Evolutionary conservation across 2,329 filamentous ascomycete genomes (phyloP).

Genomic region (Fusarium fujikuroi): DNA sequence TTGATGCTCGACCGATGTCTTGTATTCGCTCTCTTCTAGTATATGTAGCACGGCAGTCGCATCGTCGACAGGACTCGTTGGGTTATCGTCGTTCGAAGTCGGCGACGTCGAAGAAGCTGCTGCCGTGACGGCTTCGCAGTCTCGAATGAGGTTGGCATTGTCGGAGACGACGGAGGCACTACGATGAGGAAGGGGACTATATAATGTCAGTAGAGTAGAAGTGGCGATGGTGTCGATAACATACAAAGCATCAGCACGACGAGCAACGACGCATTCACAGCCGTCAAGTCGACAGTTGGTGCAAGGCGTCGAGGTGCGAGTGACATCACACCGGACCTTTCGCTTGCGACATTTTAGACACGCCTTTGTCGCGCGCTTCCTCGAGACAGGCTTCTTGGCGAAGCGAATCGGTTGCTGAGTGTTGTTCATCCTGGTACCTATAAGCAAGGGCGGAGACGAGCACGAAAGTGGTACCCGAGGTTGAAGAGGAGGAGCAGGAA

Average conservation of each 20-base stretch:
- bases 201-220: background rate
- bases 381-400: conserved; percentile 34
- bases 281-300: conserved; percentile 40
- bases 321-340: conserved; percentile 40
- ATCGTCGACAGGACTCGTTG: conserved; percentile 4
- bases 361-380: conserved; percentile 36
- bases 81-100: conserved; percentile 2
- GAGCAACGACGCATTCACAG: conserved; percentile 26
- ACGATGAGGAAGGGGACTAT: conserved; percentile 5
- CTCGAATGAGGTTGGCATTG: background rate
- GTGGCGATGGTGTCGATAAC: fast-evolving
- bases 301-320: conserved; percentile 31
- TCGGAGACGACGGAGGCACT: background rate
- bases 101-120: conserved; percentile 11
- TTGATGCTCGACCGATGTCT: background rate
- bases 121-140: conserved; percentile 15
- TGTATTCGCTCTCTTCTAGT: conserved; percentile 9
- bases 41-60: background rate
- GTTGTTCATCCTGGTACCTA: conserved; percentile 24
- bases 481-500: conserved; percentile 12
- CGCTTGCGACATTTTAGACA: conserved; percentile 38
- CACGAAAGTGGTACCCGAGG: conserved; percentile 11
- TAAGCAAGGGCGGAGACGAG: background rate
- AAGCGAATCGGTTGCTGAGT: conserved; percentile 30
- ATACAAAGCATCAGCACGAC: conserved; percentile 23